Base-by-base conservation (phyloP, 2,329 filamentous ascomycete genomes). In the Cytospora chrysosperma region DNA sequence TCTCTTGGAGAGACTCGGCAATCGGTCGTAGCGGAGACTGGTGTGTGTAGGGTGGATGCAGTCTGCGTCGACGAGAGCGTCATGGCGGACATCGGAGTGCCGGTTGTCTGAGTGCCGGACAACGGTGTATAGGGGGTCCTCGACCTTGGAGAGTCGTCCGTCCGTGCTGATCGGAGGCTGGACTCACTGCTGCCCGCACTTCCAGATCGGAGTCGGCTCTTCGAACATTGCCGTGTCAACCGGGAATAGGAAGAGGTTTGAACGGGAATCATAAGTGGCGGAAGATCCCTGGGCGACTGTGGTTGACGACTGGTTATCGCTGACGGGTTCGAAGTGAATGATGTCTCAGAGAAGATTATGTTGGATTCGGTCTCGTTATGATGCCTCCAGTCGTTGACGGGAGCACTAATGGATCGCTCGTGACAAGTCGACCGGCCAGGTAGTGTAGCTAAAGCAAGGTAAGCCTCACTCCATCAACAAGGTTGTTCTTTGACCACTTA, bases 361-460 rank as follows among this genome's bases (percentile, higher is more conserved):
- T 51, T 52, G n/a, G 49, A 40, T 27, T 49, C 49, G 24, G 30
- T 50, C 26, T 58, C 59, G 10, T 77, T 73, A 62, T 81, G 76
- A 56, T 80, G 78, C 67, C 79, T 79, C 76, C 79, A 79, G 59
- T 76, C 79, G 66, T 79, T 76, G 10, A 81, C 81, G 2, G 86
- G 85, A n/a, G 85, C 84, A 72, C 85, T 88, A 63, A 81, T 82
- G 43, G 86, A 88, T 62, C 86, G 81, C 75, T 89, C 87, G 68
- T 89, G 85, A 28, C 88, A 74, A 37, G 87, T 80, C 61, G 85
- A 86, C 8, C 86, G 82, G 49, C 86, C 87, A 37, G 88, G 88
- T 68, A 90, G 88, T 30, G 88, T 89, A 67, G 88, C 87, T 89
- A 67, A 53, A 56, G 27, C 21, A 34, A 21, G n/a, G 69, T 75